Evolutionary conservation across 177 flowering plant species (phyloP), one percentile per base, ranked within the genome.

Genomic region (Vitis hybrid): DNA sequence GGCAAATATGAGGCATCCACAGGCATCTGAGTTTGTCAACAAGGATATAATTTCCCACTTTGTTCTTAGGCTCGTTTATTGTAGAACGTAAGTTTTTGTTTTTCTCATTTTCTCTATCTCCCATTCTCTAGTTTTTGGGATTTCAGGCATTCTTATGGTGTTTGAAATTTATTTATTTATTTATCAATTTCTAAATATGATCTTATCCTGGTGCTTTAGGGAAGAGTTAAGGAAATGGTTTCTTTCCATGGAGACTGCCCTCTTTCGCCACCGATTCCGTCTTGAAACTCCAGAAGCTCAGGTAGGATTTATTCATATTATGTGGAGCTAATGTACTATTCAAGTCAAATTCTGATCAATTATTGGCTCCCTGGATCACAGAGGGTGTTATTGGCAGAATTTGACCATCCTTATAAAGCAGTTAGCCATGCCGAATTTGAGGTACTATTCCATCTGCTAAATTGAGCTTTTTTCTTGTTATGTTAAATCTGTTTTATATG

Each of bases 191-290:
- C 2, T 3, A 3, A 16, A 14, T 53, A 9, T 18, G 2, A 16
- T 1, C 14, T 10, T 52, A 2, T 64, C 16, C 14, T 16, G 39
- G 62, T 66, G 8, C 5, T 12, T 29, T 60, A 91, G 98, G 73
- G 99, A 95, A 77, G 98, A 95, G n/a, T 56, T 95, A 72, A 87
- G 98, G 53, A 93, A 87, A 75, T 91, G 98, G 95, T 93, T 93
- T 83, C 93, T 95, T 70, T 78, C 88, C 8, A 89, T 78, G 86
- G 99, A 95, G 76, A 85, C 94, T 16, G 64, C 86, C 8, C 86
- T 95, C 26, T 95, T 91, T 64, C 89, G 97, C 13, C 78, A 85
- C 68, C 88, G 97, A 12, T 95, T 93, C 73, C 80, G 73, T 51
- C 63, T 7, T 51, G 72, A 76, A 80, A 72, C 57, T 66, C 15